phyloP scores from a whole-genome alignment of 495 filamentous ascomycete species.

The Trichoderma virens region DNA sequence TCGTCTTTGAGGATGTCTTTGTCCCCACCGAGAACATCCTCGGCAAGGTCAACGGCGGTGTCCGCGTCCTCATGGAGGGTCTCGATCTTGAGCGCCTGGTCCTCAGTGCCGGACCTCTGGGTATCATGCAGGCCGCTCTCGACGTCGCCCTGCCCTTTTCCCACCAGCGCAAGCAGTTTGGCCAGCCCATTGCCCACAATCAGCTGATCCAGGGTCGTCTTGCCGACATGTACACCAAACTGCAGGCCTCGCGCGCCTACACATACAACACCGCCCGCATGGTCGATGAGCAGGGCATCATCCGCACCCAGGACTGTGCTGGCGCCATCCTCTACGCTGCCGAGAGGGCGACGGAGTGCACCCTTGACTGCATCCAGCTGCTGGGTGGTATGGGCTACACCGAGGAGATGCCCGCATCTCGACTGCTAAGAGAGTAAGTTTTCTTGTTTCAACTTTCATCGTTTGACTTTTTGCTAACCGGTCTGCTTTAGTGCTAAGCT shows the following conservation, averaged over 20 bases:
- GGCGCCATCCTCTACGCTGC: slow-evolving; percentile 92
- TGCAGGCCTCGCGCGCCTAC: slow-evolving; percentile 72
- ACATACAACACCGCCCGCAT: slow-evolving; percentile 68
- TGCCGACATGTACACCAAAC: slow-evolving; percentile 95
- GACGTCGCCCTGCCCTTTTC: slow-evolving; percentile 86
- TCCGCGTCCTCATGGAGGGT: slow-evolving; percentile 91
- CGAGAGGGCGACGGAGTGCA: slow-evolving; percentile 82
- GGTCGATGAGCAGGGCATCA: slow-evolving; percentile 62
- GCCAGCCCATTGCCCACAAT: slow-evolving; percentile 78
- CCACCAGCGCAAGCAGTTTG: slow-evolving; percentile 85
- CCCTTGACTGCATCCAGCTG: slow-evolving; percentile 86
- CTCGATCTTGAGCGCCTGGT: slow-evolving; percentile 91
- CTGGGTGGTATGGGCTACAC: slow-evolving; percentile 94
- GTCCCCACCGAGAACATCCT: slow-evolving; percentile 77
- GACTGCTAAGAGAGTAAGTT: slow-evolving; percentile 67
- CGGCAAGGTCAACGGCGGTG: slow-evolving; percentile 71
- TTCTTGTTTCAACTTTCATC: background rate
- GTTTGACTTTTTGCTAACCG: slow-evolving; percentile 14
- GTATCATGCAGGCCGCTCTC: slow-evolving; percentile 88
- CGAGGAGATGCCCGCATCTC: slow-evolving; percentile 86
- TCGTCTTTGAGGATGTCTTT: slow-evolving; percentile 88
- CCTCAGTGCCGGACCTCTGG: slow-evolving; percentile 82
- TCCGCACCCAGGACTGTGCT: slow-evolving; percentile 86
- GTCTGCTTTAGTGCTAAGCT: slow-evolving; percentile 44
- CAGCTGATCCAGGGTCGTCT: slow-evolving; percentile 91